phyloP scores from a whole-genome alignment of 208 protist genomes.

The Trypanosoma vivax region DNA sequence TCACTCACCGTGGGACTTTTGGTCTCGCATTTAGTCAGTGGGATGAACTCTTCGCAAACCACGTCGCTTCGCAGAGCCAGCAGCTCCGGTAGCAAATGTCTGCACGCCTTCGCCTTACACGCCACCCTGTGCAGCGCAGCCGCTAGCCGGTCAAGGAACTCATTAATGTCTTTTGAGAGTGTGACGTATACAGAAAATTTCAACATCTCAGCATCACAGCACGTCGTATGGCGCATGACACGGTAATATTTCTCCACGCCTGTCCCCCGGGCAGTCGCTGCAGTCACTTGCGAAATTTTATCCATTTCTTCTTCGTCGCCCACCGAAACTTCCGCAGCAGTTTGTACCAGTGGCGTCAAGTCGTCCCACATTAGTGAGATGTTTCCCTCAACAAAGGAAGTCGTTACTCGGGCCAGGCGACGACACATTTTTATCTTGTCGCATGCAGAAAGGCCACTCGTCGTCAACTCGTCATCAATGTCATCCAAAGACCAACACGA shows the following conservation, averaged over 20 bases:
- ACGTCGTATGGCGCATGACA: conserved; percentile 54
- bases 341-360: conserved; percentile 14
- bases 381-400: conserved; percentile 15
- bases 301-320: conserved; percentile 6
- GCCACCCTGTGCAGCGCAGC: conserved; percentile 37
- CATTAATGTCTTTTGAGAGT: conserved; percentile 36
- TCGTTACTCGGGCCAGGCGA: conserved; percentile 3
- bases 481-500: neutral
- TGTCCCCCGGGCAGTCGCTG: too few species aligned
- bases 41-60: conserved; percentile 73
- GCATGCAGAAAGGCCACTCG: neutral
- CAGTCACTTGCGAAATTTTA: neutral
- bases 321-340: conserved; percentile 9
- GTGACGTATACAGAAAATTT: conserved; percentile 44
- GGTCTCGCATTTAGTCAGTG: conserved; percentile 1
- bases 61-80: conserved; percentile 39
- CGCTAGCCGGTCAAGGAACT: conserved; percentile 43
- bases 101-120: conserved; percentile 25
- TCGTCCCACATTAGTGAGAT: conserved; percentile 18
- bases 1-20: neutral
- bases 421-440: conserved; percentile 10
- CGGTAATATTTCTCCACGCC: conserved; percentile 5
- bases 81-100: conserved; percentile 29
- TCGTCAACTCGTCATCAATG: neutral
- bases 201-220: conserved; percentile 62